Evolutionary conservation across 2,329 filamentous ascomycete species (phyloP), one percentile per base, ranked within the genome.

Genomic region (Diaporthe humulicola): DNA sequence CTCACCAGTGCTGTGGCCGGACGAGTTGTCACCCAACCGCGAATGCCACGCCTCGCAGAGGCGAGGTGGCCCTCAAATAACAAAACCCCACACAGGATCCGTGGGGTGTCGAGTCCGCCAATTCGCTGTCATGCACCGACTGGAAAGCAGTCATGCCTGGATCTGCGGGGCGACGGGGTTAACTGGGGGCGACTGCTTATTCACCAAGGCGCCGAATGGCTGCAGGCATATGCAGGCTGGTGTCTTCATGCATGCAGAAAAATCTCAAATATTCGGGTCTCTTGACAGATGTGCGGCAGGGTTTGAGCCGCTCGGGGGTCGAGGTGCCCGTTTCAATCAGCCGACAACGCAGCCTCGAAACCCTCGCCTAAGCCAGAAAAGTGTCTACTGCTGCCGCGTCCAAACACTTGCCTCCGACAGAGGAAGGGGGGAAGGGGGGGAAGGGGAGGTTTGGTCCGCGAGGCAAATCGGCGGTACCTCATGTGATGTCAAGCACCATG

Each of bases 1-100:
- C 48, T 66, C 57, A 52, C 33, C 60, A 25, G 45, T 12, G 8
- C 30, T 40, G 57, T 42, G n/a, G 45, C 54, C 57, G 45, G 58
- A 25, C 33, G 54, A 64, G 56, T 54, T 72, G 70, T 54, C n/a
- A 52, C 30, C 70, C 70, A 71, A 61, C 70, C 70, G 45, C 58
- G 40, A 12, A 42, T 52, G 70, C 56, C 70, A 60, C 33, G 40
- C 70, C 70, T 54, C 17, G 40, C 40, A 45, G 60, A 45, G 58
- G 57, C 70, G 57, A 64, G 70, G 7, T 28, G 48, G 64, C 15
- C 64, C 17, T 50, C 33, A 30, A 19, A 38, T 40, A n/a, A 19
- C 14, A 22, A 38, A 67, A 69, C 64, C 64, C 64, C 64, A 69
- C 64, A 69, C 61, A 38, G 33, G 17, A 40, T 69, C 30, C 64